Percentiles rank a stretch among this genome's conserved stretches.
These are phyloP conservation scores for Bidens hawaiensis DNA, from an alignment of 140 eudicot species.

Conservation along the genomic window DNA sequence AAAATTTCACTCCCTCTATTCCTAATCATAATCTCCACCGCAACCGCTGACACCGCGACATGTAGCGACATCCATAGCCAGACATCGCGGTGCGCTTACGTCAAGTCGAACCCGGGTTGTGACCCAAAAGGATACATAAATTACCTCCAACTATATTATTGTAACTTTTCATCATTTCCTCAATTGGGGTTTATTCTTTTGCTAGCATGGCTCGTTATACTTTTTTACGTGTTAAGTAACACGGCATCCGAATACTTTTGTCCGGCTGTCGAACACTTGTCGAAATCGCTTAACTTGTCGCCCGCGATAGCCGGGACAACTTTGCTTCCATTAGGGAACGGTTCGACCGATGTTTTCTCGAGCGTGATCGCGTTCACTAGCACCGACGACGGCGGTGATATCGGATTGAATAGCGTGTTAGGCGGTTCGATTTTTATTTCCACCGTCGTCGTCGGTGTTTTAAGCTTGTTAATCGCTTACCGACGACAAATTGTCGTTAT, in stretches of 20 bases:
- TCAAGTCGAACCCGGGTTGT: conserved; percentile 18
- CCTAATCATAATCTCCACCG: conserved; percentile 8
- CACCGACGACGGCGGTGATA: conserved; percentile 48
- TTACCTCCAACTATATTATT: conserved; percentile 35
- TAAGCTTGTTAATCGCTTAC: conserved; percentile 33
- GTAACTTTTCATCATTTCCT: conserved; percentile 32
- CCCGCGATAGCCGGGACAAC: conserved; percentile 83
- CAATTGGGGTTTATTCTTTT: conserved; percentile 36
- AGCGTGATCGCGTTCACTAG: conserved; percentile 58
- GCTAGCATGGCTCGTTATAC: conserved; percentile 46
- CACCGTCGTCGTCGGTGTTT: conserved; percentile 53
- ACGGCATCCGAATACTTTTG: conserved; percentile 64
- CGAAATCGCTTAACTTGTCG: conserved; percentile 43
- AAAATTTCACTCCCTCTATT: conserved; percentile 6
- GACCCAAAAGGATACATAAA: conserved; percentile 28
- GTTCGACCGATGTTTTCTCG: conserved; percentile 68
- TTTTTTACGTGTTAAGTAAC: conserved; percentile 54
- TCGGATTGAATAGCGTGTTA: conserved; percentile 67
- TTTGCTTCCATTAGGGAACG: conserved; percentile 79
- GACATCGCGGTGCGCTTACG: conserved; percentile 18
- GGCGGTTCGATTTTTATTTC: conserved; percentile 69
- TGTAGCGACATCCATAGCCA: conserved; percentile 35
- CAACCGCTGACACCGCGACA: conserved; percentile 15
- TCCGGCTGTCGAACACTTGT: conserved; percentile 49
- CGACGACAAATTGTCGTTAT: conserved; percentile 17